Conservation (phyloP, 306 rosid species). For the Quillaja saponaria region DNA sequence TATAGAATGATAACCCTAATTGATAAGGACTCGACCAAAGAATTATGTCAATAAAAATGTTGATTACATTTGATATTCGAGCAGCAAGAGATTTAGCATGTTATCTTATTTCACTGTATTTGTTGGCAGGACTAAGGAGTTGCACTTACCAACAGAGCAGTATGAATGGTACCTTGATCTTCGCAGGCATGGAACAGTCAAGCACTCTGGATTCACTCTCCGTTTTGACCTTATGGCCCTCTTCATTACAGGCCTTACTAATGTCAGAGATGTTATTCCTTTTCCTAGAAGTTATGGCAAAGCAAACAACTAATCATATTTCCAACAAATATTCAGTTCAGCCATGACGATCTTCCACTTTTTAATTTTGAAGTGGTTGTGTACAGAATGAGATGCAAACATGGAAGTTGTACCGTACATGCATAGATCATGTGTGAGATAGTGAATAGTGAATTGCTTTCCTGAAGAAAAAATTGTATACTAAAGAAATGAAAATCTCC, state of each 20-base stretch:
- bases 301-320: constrained; percentile 43
- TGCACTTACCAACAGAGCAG: constrained; percentile 65
- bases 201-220: constrained; percentile 80
- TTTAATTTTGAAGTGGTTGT: background rate
- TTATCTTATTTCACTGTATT: background rate
- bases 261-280: constrained; percentile 82
- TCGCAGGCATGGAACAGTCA: constrained; percentile 75
- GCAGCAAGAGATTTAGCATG: too few relatives aligned
- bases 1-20: too few relatives aligned
- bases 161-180: constrained; percentile 95
- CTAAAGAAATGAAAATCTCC: constrained; percentile 30
- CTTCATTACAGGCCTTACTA: constrained; percentile 69
- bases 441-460: background rate
- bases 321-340: constrained; percentile 10
- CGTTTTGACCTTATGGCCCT: constrained; percentile 69
- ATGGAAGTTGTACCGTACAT: background rate
- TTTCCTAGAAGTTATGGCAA: constrained; percentile 76
- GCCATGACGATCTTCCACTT: background rate
- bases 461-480: constrained; percentile 13
- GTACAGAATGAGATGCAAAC: background rate
- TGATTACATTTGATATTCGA: too few relatives aligned
- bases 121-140: constrained; percentile 58
- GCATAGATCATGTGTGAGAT: background rate
- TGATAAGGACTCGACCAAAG: too few relatives aligned
- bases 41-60: too few relatives aligned